Conservation (phyloP, 2,329 filamentous ascomycete species). For the Apiospora sp. region DNA sequence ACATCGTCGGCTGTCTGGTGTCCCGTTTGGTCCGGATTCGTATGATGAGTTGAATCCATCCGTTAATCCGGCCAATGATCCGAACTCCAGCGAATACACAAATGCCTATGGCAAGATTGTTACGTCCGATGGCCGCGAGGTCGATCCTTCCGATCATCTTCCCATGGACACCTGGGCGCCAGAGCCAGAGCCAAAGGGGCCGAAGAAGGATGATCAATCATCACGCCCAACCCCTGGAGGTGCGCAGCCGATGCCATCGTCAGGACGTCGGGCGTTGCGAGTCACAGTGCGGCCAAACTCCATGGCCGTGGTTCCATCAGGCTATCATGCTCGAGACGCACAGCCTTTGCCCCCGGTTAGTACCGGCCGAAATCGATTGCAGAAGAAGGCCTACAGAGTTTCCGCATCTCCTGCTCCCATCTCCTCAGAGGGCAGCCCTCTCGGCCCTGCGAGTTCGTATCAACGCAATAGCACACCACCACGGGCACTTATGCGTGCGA, state of each 20-base stretch:
- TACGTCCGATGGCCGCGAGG: conserved; percentile 76
- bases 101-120: conserved; percentile 75
- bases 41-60: conserved; percentile 77
- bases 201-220: conserved; percentile 36
- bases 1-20: conserved; percentile 60
- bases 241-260: conserved; percentile 59
- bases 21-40: conserved; percentile 79
- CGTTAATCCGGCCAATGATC: conserved; percentile 47
- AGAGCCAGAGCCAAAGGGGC: conserved; percentile 72
- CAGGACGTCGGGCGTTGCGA: conserved; percentile 60
- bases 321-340: conserved; percentile 40
- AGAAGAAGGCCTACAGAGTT: conserved; percentile 65
- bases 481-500: conserved; percentile 53
- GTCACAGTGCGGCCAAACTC: conserved; percentile 59
- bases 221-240: conserved; percentile 59
- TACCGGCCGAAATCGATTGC: conserved; percentile 65
- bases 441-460: conserved; percentile 61
- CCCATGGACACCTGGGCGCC: conserved; percentile 81
- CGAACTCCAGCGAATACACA: conserved; percentile 49
- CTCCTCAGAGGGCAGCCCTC: conserved; percentile 54
- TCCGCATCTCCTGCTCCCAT: conserved; percentile 51
- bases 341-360: conserved; percentile 45
- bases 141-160: conserved; percentile 83
- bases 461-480: conserved; percentile 59
- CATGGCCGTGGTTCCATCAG: conserved; percentile 46